These are phyloP conservation scores for Cymbopogon citratus DNA, from an alignment of 176 grass and related monocot genomes.

Conservation along the genomic window DNA sequence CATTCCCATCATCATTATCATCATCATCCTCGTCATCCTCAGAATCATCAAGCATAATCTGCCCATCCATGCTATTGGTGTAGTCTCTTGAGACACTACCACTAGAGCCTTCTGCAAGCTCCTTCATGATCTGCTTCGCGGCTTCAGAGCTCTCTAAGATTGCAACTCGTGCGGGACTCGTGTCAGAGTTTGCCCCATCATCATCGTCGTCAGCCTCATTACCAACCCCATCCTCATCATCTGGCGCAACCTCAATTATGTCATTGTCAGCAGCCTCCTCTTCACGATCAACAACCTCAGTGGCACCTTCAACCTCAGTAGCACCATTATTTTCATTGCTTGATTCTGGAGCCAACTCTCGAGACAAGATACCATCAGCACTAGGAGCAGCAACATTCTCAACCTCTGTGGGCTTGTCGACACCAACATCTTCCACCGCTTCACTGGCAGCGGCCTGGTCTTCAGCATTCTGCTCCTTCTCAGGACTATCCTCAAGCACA, in stretches of 20 bases:
- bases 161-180: slow-evolving; percentile 44
- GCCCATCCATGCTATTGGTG: slow-evolving; percentile 46
- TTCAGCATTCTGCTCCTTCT: slow-evolving; percentile 8
- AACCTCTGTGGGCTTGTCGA: slow-evolving; percentile 3
- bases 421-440: slow-evolving; percentile 2
- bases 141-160: slow-evolving; percentile 54
- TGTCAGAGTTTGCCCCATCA: slow-evolving; percentile 36
- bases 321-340: background rate
- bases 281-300: background rate
- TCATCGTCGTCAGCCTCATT: slow-evolving; percentile 51
- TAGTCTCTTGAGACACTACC: slow-evolving; percentile 46
- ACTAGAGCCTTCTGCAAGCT: slow-evolving; percentile 52
- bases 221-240: slow-evolving; percentile 24
- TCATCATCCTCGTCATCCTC: slow-evolving; percentile 68
- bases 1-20: slow-evolving; percentile 56
- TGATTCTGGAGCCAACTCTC: slow-evolving; percentile 19
- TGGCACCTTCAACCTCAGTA: slow-evolving; percentile 11
- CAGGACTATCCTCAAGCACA: background rate
- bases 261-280: slow-evolving; percentile 23
- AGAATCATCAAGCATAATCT: slow-evolving; percentile 59
- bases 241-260: slow-evolving; percentile 15
- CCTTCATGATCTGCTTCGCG: slow-evolving; percentile 56
- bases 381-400: slow-evolving; percentile 10
- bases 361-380: slow-evolving; percentile 5
- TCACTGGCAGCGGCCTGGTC: background rate